Conservation (phyloP, 2,329 filamentous ascomycete species). For the Aspergillus sergii region DNA sequence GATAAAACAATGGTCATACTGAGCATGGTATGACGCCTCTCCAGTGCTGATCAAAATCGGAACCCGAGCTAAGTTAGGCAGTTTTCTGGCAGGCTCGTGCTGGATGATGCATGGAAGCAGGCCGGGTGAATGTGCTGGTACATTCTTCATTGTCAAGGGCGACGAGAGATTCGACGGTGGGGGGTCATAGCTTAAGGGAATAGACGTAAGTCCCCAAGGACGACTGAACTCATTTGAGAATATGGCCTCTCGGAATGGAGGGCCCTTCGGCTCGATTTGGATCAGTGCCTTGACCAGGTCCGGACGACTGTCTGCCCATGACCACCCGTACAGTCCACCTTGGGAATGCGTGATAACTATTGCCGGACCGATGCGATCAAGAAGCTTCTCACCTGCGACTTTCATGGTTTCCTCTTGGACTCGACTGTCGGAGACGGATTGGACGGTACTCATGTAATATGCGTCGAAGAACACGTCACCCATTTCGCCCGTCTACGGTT, state of each 20-base stretch:
- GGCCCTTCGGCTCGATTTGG: constrained; percentile 57
- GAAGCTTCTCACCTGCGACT: constrained; percentile 20
- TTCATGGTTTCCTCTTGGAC: constrained; percentile 21
- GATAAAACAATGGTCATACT: constrained; percentile 60
- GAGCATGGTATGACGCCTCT: constrained; percentile 57
- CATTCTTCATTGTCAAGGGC: constrained; percentile 14
- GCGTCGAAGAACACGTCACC: constrained; percentile 32
- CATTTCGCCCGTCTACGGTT: constrained; percentile 25
- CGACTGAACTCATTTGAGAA: constrained; percentile 17
- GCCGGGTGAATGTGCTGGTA: constrained; percentile 17
- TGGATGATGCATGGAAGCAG: constrained; percentile 41
- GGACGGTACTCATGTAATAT: constrained; percentile 25
- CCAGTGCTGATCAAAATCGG: constrained; percentile 55
- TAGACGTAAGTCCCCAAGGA: constrained; percentile 24
- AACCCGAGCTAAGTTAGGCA: constrained; percentile 53
- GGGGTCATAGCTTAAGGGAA: constrained; percentile 17
- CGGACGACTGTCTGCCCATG: constrained; percentile 52
- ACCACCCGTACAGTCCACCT: constrained; percentile 49
- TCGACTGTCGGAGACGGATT: constrained; percentile 16
- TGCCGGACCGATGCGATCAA: constrained; percentile 27
- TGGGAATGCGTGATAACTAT: constrained; percentile 53
- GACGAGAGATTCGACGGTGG: constrained; percentile 6
- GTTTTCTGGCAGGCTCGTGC: constrained; percentile 40
- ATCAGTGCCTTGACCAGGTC: constrained; percentile 53
- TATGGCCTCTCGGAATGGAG: constrained; percentile 35